Evolutionary conservation across 2,329 filamentous ascomycete species (phyloP).

Genomic region (Sordariomycetes sp.): DNA sequence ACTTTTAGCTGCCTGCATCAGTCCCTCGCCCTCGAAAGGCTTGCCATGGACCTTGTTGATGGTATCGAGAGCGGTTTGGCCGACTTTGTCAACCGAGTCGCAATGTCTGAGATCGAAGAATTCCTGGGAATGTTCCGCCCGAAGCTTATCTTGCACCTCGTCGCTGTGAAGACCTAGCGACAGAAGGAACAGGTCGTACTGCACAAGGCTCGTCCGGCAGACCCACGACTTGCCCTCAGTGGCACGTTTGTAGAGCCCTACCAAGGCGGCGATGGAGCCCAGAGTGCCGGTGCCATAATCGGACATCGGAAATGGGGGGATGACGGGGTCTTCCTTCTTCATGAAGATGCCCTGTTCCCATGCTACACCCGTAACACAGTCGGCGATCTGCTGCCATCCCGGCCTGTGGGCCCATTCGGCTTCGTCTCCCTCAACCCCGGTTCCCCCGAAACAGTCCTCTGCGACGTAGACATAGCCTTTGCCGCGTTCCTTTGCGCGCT

Average conservation of each 20-base stretch:
- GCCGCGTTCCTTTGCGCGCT: conserved; percentile 40
- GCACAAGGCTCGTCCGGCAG: conserved; percentile 52
- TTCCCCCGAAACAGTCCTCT: conserved; percentile 58
- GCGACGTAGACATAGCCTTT: conserved; percentile 58
- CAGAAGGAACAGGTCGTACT: conserved; percentile 59
- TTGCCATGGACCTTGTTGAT: conserved; percentile 42
- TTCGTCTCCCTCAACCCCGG: conserved; percentile 13
- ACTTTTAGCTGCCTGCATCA: conserved; percentile 29
- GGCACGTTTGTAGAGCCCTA: conserved; percentile 51
- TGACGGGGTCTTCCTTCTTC: conserved; percentile 50
- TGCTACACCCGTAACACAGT: conserved; percentile 44
- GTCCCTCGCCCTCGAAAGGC: conserved; percentile 36
- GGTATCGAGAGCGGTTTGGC: conserved; percentile 43
- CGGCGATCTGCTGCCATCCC: conserved; percentile 65
- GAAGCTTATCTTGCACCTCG: conserved; percentile 39
- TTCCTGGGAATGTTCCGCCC: conserved; percentile 28
- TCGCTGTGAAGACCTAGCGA: conserved; percentile 45
- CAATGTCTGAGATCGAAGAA: conserved; percentile 48
- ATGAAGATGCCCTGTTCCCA: conserved; percentile 54
- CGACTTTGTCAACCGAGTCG: conserved; percentile 56
- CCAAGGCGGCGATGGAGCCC: conserved; percentile 56
- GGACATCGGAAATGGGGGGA: conserved; percentile 50
- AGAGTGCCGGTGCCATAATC: conserved; percentile 65
- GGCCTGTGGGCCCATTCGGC: conserved; percentile 51
- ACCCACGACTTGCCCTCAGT: conserved; percentile 55